Evolutionary conservation across 2,329 filamentous ascomycete genomes (phyloP).

Genomic region (Sphaerostilbella broomeana): DNA sequence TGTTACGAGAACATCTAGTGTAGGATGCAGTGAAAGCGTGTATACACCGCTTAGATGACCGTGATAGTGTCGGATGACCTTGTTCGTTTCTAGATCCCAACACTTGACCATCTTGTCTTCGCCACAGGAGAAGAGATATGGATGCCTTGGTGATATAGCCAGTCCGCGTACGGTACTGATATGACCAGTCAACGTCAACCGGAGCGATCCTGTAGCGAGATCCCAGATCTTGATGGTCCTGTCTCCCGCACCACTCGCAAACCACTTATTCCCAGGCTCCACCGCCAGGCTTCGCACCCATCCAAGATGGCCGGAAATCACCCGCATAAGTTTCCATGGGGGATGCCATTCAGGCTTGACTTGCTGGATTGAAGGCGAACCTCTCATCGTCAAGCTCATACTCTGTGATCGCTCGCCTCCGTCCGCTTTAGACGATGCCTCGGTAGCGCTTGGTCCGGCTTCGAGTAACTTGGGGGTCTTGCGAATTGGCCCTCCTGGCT

Average conservation of each 20-base stretch:
- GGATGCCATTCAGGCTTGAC: slow-evolving; percentile 90
- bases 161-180: slow-evolving; percentile 90
- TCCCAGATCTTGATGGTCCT: slow-evolving; percentile 99
- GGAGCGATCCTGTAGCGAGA: slow-evolving; percentile 76
- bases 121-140: slow-evolving; percentile 94
- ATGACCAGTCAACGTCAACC: slow-evolving; percentile 84
- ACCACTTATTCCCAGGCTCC: slow-evolving; percentile 96
- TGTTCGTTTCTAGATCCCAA: slow-evolving; percentile 99
- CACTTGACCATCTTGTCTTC: slow-evolving; percentile 99
- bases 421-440: slow-evolving; percentile 14
- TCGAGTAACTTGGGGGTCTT: slow-evolving; percentile 35
- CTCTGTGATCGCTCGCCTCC: slow-evolving; percentile 19
- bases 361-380: slow-evolving; percentile 26
- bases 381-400: slow-evolving; percentile 28
- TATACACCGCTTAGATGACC: slow-evolving; percentile 96
- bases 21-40: slow-evolving; percentile 86
- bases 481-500: slow-evolving; percentile 39
- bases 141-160: slow-evolving; percentile 86
- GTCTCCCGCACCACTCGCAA: slow-evolving; percentile 90
- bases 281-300: slow-evolving; percentile 89
- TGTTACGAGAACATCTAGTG: slow-evolving; percentile 88
- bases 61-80: slow-evolving; percentile 96
- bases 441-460: slow-evolving; percentile 20
- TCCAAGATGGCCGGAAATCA: slow-evolving; percentile 91
- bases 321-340: slow-evolving; percentile 97